Percentiles rank a stretch among this genome's conserved stretches.
phyloP scores from a whole-genome alignment of 2,329 filamentous ascomycete genomes.

The Mycogone perniciosa region DNA sequence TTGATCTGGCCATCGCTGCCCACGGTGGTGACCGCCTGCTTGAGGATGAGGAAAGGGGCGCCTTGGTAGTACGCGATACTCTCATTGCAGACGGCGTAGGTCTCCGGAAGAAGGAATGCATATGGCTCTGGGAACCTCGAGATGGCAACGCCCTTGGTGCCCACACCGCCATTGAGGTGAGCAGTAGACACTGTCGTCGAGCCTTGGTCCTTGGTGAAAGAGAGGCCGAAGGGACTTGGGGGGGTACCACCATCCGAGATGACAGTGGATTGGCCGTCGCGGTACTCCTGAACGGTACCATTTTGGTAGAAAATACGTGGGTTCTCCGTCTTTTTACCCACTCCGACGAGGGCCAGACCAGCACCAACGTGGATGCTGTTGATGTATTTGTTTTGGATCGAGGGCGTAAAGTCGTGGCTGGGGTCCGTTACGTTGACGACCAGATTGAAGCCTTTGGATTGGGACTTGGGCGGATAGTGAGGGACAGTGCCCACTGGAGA shows the following conservation, averaged over 20 bases:
- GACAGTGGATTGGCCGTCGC: slow-evolving; percentile 22
- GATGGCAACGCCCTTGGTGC: slow-evolving; percentile 28
- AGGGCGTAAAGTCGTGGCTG: slow-evolving; percentile 27
- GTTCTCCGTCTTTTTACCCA: slow-evolving; percentile 23
- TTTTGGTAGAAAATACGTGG: slow-evolving; percentile 41
- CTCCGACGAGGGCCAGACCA: slow-evolving; percentile 31
- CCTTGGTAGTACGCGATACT: slow-evolving; percentile 33
- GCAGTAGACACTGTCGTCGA: slow-evolving; percentile 24
- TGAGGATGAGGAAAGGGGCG: slow-evolving; percentile 29
- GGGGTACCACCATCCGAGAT: slow-evolving; percentile 35
- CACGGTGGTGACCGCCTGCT: slow-evolving; percentile 25
- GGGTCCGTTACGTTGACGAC: slow-evolving; percentile 37
- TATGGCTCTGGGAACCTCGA: slow-evolving; percentile 26
- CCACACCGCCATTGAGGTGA: slow-evolving; percentile 24
- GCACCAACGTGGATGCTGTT: slow-evolving; percentile 36
- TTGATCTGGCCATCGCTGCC: slow-evolving; percentile 15
- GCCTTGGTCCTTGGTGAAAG: slow-evolving; percentile 16
- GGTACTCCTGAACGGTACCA: slow-evolving; percentile 32
- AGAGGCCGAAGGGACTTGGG: slow-evolving; percentile 31
- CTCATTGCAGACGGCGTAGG: slow-evolving; percentile 37
- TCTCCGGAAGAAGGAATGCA: slow-evolving; percentile 25
- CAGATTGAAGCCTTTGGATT: slow-evolving; percentile 30
- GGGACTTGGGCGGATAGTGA: slow-evolving; percentile 12
- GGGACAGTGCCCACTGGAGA: slow-evolving; percentile 12
- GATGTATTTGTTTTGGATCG: slow-evolving; percentile 33